Conservation (phyloP, 306 rosid genomes). For the Rosa rugosa region DNA sequence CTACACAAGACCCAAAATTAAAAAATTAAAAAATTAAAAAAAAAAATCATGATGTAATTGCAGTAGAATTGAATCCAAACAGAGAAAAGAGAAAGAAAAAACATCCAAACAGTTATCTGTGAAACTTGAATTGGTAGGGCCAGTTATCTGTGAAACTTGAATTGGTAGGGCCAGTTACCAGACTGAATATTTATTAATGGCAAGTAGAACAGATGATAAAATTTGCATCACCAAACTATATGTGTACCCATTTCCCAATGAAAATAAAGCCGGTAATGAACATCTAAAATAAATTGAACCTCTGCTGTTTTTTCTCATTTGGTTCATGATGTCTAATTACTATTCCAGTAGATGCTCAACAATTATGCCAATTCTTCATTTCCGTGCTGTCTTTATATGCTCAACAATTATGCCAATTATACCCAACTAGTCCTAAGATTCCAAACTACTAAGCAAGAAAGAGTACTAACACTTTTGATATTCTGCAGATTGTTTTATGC, state of each 20-base stretch:
- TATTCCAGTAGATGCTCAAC: background rate
- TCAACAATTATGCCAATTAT: no score
- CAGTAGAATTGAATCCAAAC: slow-evolving; percentile 1
- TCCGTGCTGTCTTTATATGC: background rate
- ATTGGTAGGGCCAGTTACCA: slow-evolving; percentile 15
- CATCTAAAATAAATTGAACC: background rate
- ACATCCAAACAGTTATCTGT: background rate
- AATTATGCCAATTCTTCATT: background rate
- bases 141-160: background rate
- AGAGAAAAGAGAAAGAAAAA: no score
- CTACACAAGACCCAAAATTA: slow-evolving; percentile 34
- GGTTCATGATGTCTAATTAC: background rate
- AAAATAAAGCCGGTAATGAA: background rate
- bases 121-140: slow-evolving; percentile 8
- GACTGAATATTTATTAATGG: slow-evolving; percentile 8
- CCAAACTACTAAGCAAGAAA: no score
- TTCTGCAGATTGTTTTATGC: background rate
- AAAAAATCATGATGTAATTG: slow-evolving; percentile 9
- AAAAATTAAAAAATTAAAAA: background rate
- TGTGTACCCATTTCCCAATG: background rate
- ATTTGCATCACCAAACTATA: background rate
- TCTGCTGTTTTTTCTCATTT: background rate
- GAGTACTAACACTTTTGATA: background rate
- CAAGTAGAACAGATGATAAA: background rate
- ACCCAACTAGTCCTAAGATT: no score